phyloP scores from a whole-genome alignment of 345 rosid genomes.

The Eucalyptus leucophloia region DNA sequence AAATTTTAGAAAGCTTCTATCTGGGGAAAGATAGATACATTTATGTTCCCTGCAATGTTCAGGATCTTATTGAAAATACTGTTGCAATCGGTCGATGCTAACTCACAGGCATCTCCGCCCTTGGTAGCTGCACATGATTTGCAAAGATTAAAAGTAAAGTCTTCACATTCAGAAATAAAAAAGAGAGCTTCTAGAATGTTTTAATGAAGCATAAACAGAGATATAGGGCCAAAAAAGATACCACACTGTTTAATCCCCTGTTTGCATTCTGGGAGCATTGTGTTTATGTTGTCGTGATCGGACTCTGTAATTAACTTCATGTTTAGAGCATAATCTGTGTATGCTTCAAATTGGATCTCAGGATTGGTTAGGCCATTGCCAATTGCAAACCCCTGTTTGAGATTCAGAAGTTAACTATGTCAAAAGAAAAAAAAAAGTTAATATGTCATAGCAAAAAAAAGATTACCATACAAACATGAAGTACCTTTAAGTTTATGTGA shows the following conservation, averaged over 20 bases:
- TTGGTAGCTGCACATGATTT: constrained; percentile 12
- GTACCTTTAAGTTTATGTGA: constrained; percentile 68
- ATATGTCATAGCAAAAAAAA: not conserved
- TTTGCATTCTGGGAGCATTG: constrained; percentile 27
- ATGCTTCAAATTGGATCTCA: constrained; percentile 62
- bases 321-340: constrained; percentile 56
- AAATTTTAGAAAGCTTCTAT: not conserved
- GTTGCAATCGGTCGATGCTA: constrained; percentile 19
- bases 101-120: constrained; percentile 28
- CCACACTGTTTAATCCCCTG: constrained; percentile 30
- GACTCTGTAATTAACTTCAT: constrained; percentile 36
- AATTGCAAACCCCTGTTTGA: constrained; percentile 72
- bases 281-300: constrained; percentile 27
- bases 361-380: constrained; percentile 84
- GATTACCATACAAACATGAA: not conserved
- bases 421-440: not conserved
- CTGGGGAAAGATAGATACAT: constrained; percentile 22
- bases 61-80: constrained; percentile 17
- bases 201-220: not conserved
- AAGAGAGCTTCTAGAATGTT: not conserved
- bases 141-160: not conserved
- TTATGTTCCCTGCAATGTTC: constrained; percentile 3
- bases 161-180: not conserved
- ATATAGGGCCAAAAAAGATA: constrained; percentile 2
- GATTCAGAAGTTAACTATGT: not conserved